Percentiles rank a stretch among this genome's conserved stretches.
Conservation (phyloP, 75 land plant genomes). For the Sequoiadendron giganteum region DNA sequence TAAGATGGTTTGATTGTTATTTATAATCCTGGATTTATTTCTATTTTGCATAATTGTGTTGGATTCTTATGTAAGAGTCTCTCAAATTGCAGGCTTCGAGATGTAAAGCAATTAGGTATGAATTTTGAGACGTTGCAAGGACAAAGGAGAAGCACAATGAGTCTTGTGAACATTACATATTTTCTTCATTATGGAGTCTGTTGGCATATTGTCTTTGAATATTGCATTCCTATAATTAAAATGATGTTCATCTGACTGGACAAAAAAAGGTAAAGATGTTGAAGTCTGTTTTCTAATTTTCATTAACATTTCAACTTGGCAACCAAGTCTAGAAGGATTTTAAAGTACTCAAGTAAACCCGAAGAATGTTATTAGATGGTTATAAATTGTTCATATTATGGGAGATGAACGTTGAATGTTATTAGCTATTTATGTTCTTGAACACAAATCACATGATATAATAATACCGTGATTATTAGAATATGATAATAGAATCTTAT, state of each 20-base stretch:
- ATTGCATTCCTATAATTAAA: not conserved
- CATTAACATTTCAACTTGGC: not conserved
- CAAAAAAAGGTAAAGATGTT: not conserved
- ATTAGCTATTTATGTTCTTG: not conserved
- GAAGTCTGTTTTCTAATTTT: not conserved
- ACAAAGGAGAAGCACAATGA: not conserved
- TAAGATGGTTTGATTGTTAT: constrained; percentile 5
- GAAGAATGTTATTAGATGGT: not conserved
- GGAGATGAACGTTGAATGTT: not conserved
- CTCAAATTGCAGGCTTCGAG: constrained; percentile 64
- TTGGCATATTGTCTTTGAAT: not conserved
- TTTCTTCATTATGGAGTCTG: not conserved
- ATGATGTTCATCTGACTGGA: not conserved
- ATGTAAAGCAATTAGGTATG: constrained; percentile 89
- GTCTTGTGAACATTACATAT: not conserved
- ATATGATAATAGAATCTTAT: not conserved
- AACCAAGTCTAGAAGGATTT: too few relatives aligned
- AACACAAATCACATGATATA: not conserved
- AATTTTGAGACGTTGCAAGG: not conserved
- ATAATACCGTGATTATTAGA: not conserved
- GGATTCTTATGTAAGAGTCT: not conserved
- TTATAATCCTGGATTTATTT: not conserved
- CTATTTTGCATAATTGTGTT: not conserved
- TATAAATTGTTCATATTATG: not conserved
- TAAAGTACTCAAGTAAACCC: too few relatives aligned